Conservation (phyloP, 495 filamentous ascomycete species). For the Hapsidospora chrysogenum region DNA sequence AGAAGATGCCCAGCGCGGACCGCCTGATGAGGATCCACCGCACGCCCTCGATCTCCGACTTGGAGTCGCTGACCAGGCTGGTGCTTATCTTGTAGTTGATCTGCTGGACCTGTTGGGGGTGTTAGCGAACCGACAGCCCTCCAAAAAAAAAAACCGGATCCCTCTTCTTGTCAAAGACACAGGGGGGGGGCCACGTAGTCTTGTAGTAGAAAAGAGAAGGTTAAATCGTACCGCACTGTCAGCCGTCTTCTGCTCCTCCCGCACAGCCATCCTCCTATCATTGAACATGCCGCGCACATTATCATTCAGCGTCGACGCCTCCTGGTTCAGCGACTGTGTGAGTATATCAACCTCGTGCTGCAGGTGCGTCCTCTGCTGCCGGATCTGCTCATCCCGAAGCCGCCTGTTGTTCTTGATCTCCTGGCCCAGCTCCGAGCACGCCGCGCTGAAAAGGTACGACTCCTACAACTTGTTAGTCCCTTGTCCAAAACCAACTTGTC, state of each 20-base stretch:
- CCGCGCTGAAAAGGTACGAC: conserved; percentile 83
- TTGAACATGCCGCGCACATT: conserved; percentile 92
- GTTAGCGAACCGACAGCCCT: background rate
- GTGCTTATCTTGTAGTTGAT: conserved; percentile 90
- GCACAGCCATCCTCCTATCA: conserved; percentile 81
- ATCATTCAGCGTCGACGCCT: conserved; percentile 65
- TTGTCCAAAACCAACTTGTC: background rate
- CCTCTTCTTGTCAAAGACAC: background rate
- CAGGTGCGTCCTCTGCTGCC: conserved; percentile 64
- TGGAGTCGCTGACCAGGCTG: conserved; percentile 65
- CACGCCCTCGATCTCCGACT: conserved; percentile 78
- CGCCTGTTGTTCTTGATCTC: conserved; percentile 50
- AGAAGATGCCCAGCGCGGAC: conserved; percentile 64
- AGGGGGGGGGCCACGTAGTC: background rate
- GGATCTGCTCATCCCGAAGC: conserved; percentile 49
- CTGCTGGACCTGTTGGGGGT: conserved; percentile 64
- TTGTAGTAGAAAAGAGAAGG: background rate
- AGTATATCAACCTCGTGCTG: conserved; percentile 92
- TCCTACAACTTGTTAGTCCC: conserved; percentile 28
- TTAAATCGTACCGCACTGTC: conserved; percentile 43
- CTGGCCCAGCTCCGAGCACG: conserved; percentile 79
- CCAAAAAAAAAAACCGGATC: background rate
- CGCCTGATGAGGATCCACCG: conserved; percentile 81
- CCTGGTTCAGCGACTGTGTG: conserved; percentile 64
- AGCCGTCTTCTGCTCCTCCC: conserved; percentile 66